Conservation (phyloP, 768 basidiomycete genomes). For the Xerocomus brunneocitrinus region DNA sequence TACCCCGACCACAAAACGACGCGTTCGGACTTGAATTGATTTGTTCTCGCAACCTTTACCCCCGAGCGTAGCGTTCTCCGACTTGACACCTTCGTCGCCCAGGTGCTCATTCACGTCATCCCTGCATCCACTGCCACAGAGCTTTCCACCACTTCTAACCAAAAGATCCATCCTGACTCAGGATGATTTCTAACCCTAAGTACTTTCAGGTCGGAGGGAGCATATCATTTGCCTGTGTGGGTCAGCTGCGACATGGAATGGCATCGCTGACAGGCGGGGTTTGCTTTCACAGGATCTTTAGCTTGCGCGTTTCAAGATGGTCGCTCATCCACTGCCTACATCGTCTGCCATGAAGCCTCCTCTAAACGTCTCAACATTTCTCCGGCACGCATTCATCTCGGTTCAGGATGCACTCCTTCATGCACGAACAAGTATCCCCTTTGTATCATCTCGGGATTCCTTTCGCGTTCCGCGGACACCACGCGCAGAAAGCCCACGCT, state of each 20-base stretch:
- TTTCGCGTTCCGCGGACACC: slow-evolving; percentile 16
- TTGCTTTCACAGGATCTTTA: slow-evolving; percentile 4
- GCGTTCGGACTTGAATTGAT: background rate
- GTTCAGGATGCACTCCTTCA: slow-evolving; percentile 10
- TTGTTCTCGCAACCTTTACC: slow-evolving; percentile 4
- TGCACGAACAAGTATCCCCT: slow-evolving; percentile 43
- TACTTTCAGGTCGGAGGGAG: slow-evolving; percentile 32
- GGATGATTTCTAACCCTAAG: slow-evolving; percentile 64
- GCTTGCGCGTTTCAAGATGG: slow-evolving; percentile 10
- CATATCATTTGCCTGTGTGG: slow-evolving; percentile 22
- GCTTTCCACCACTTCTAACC: slow-evolving; percentile 39
- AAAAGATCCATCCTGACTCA: slow-evolving; percentile 45
- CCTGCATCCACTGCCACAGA: slow-evolving; percentile 27
- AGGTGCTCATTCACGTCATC: slow-evolving; percentile 36
- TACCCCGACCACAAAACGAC: slow-evolving; percentile 8
- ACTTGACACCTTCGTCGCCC: slow-evolving; percentile 42
- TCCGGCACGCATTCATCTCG: slow-evolving; percentile 47
- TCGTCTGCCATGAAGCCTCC: slow-evolving; percentile 40
- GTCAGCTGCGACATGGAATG: slow-evolving; percentile 19
- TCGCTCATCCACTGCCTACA: slow-evolving; percentile 18
- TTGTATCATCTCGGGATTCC: slow-evolving; percentile 53
- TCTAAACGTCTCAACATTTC: slow-evolving; percentile 38
- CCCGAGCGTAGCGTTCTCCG: slow-evolving; percentile 16
- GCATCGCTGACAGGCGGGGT: slow-evolving; percentile 17
- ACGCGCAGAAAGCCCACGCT: slow-evolving; percentile 26